Evolutionary conservation across 139 green algal species (phyloP).

Genomic region (Diplosphaera chodatii): DNA sequence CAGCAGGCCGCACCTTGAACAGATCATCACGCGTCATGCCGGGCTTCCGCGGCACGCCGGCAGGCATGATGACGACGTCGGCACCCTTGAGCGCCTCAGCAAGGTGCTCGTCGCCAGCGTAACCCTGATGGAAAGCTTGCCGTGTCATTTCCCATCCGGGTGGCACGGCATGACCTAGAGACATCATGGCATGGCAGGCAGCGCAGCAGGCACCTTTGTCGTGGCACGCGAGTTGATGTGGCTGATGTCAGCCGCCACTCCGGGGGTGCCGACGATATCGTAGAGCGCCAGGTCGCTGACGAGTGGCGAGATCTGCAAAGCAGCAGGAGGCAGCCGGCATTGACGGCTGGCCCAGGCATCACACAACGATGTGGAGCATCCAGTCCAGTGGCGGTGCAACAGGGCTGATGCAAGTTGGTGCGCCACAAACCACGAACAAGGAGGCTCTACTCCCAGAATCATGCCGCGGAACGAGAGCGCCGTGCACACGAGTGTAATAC

Average conservation of each 20-base stretch:
- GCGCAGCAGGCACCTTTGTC: slow-evolving; percentile 42
- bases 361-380: too few species aligned
- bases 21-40: slow-evolving; percentile 99
- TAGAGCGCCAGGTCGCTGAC: slow-evolving; percentile 79
- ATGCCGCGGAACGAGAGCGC: too few species aligned
- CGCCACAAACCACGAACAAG: too few species aligned
- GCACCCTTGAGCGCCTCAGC: slow-evolving; percentile 58
- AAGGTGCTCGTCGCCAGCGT: slow-evolving; percentile 62
- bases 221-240: slow-evolving; percentile 94
- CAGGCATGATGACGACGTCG: slow-evolving; percentile 85
- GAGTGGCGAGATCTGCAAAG: slow-evolving; percentile 60
- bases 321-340: slow-evolving; percentile 11
- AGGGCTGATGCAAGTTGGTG: too few species aligned
- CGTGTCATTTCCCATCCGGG: too few species aligned
- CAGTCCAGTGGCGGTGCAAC: too few species aligned
- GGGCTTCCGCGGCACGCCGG: slow-evolving; percentile 95
- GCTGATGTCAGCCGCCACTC: slow-evolving; percentile 88
- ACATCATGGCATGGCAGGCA: too few species aligned
- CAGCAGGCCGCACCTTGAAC: too few species aligned
- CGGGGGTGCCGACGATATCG: slow-evolving; percentile 80
- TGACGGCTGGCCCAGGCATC: slow-evolving; percentile 38
- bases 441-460: too few species aligned
- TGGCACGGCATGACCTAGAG: too few species aligned
- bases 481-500: too few species aligned
- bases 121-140: slow-evolving; percentile 33